phyloP scores from a whole-genome alignment of 768 basidiomycete species.

The Lactifluus hygrophoroides region DNA sequence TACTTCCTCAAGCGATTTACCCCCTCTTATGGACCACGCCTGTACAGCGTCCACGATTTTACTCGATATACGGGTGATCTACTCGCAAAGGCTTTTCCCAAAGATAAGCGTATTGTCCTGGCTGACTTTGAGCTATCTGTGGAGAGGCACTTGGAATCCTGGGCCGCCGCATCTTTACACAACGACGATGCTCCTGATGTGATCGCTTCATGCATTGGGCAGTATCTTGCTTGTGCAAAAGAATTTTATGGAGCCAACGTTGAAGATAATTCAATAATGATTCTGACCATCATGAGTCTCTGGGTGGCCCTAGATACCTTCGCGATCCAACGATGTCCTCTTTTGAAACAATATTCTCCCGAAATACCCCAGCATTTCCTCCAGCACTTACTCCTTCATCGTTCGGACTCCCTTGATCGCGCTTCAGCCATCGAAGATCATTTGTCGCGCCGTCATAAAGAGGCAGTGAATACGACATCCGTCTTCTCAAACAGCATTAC shows the following conservation, averaged over 20 bases:
- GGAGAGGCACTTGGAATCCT: neutral
- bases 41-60: neutral
- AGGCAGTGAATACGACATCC: neutral
- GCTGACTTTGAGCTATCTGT: constrained; percentile 9
- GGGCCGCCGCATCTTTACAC: neutral
- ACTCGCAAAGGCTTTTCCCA: neutral
- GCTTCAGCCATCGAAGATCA: neutral
- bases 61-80: neutral
- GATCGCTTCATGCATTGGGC: neutral
- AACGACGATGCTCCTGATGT: neutral
- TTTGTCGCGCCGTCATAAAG: neutral
- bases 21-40: neutral
- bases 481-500: neutral
- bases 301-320: constrained; percentile 41
- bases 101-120: neutral
- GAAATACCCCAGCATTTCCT: constrained; percentile 33
- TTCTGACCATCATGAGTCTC: constrained; percentile 37
- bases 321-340: constrained; percentile 28
- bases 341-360: constrained; percentile 37
- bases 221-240: neutral
- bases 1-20: neutral
- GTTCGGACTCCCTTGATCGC: constrained; percentile 1
- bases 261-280: constrained; percentile 29
- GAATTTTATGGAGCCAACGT: neutral
- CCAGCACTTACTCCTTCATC: constrained; percentile 34